These are phyloP conservation scores for Murraya paniculata DNA, from an alignment of 345 rosid genomes.

Conservation along the genomic window DNA sequence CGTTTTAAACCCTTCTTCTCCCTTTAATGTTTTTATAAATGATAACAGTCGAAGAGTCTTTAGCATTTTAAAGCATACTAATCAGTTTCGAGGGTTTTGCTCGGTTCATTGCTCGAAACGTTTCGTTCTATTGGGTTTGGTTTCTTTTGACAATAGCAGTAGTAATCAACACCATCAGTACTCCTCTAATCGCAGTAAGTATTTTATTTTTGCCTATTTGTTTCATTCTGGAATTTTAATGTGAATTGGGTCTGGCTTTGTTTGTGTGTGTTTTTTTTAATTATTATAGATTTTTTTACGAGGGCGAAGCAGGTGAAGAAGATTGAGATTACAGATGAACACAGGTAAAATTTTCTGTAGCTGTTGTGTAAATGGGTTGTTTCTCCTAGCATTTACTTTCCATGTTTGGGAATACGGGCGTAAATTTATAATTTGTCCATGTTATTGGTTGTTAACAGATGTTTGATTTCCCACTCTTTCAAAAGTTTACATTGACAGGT, in stretches of 20 bases:
- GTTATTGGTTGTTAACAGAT: background rate
- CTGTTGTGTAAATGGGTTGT: background rate
- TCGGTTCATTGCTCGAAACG: constrained; percentile 18
- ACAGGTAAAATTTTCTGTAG: constrained; percentile 41
- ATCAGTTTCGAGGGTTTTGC: constrained; percentile 28
- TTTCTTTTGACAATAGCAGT: constrained; percentile 26
- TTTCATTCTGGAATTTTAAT: background rate
- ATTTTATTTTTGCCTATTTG: constrained; percentile 9
- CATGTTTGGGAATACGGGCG: background rate
- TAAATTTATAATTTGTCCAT: background rate
- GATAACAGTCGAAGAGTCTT: background rate
- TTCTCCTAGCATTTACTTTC: background rate
- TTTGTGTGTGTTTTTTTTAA: background rate
- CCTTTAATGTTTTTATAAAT: background rate
- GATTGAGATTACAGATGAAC: constrained; percentile 71
- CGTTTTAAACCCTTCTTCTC: background rate
- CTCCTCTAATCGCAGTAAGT: constrained; percentile 45
- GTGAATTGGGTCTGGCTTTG: constrained; percentile 2
- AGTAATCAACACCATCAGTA: constrained; percentile 19
- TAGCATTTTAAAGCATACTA: constrained; percentile 6
- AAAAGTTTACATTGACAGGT: background rate
- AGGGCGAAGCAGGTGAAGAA: constrained; percentile 69
- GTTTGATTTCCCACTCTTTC: background rate
- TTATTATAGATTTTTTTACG: constrained; percentile 57
- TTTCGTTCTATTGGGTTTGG: constrained; percentile 36